Conservation (phyloP, 768 basidiomycete genomes). For the Panus rudis region DNA sequence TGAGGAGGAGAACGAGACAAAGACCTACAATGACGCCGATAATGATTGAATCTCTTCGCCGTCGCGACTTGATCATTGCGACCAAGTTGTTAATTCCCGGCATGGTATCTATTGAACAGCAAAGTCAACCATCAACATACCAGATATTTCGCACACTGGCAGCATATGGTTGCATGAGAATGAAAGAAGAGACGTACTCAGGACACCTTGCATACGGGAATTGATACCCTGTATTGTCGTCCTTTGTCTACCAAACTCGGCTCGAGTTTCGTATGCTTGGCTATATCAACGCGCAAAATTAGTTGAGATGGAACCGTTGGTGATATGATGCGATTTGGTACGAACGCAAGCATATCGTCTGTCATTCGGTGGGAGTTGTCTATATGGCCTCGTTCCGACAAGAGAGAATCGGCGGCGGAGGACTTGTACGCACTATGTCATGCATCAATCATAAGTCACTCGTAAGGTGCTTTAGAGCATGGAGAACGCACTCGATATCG, state of each 20-base stretch:
- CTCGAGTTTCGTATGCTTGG: slow-evolving; percentile 95
- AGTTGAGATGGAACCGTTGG: not conserved
- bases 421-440: slow-evolving; percentile 78
- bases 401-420: slow-evolving; percentile 76
- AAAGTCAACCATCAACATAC: not conserved
- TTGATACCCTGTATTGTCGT: slow-evolving; percentile 71
- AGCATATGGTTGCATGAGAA: not conserved
- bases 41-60: slow-evolving; percentile 85
- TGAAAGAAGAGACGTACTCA: slow-evolving; percentile 47
- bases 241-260: slow-evolving; percentile 85
- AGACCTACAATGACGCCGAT: slow-evolving; percentile 84
- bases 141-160: not conserved
- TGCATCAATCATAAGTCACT: not conserved
- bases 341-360: slow-evolving; percentile 83
- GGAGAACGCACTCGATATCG: slow-evolving; percentile 77
- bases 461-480: not conserved
- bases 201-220: slow-evolving; percentile 72
- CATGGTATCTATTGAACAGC: slow-evolving; percentile 53
- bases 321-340: slow-evolving; percentile 2
- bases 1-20: slow-evolving; percentile 59
- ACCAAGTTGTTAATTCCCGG: slow-evolving; percentile 93
- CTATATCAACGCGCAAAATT: slow-evolving; percentile 31
- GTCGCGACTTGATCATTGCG: slow-evolving; percentile 86
- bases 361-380: slow-evolving; percentile 94
- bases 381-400: slow-evolving; percentile 83